Percentiles rank a stretch among this genome's conserved stretches.
These are phyloP conservation scores for Allomyces arbusculus DNA, from an alignment of 192 early-diverging fungal species.

Conservation along the genomic window DNA sequence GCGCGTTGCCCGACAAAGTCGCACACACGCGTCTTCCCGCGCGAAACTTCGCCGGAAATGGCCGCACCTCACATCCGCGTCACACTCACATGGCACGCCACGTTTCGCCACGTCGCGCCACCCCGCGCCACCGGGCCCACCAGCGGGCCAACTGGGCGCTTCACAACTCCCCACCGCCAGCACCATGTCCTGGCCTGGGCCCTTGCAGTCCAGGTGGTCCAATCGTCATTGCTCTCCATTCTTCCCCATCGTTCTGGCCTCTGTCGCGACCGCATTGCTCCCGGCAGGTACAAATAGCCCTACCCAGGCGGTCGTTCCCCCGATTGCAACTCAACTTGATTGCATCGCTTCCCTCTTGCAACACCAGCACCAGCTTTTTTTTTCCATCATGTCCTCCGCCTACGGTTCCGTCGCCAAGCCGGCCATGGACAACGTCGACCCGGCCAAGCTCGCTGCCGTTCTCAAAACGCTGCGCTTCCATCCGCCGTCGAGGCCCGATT, in stretches of 20 bases:
- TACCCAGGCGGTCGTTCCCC: no score
- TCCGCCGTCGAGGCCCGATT: conserved; percentile 2
- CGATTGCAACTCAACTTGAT: no score
- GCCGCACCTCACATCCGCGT: no score
- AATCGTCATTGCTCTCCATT: background rate
- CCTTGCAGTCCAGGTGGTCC: background rate
- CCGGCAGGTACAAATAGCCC: background rate
- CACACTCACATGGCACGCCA: no score
- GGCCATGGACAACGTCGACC: background rate
- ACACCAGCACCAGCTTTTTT: background rate
- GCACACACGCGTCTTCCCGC: background rate
- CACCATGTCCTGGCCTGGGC: background rate
- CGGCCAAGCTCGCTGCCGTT: conserved; percentile 6
- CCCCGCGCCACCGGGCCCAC: no score
- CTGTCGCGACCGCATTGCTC: background rate
- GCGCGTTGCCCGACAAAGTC: background rate
- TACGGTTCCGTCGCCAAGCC: conserved; percentile 17
- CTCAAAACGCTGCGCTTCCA: conserved; percentile 3
- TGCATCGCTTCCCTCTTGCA: no score
- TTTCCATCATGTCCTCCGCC: conserved; percentile 16
- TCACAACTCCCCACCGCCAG: no score
- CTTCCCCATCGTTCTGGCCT: background rate
- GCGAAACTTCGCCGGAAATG: background rate
- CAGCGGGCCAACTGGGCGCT: no score
- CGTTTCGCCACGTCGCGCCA: no score